Evolutionary conservation across 139 green algal genomes (phyloP).

Genomic region (Closterium sp.): DNA sequence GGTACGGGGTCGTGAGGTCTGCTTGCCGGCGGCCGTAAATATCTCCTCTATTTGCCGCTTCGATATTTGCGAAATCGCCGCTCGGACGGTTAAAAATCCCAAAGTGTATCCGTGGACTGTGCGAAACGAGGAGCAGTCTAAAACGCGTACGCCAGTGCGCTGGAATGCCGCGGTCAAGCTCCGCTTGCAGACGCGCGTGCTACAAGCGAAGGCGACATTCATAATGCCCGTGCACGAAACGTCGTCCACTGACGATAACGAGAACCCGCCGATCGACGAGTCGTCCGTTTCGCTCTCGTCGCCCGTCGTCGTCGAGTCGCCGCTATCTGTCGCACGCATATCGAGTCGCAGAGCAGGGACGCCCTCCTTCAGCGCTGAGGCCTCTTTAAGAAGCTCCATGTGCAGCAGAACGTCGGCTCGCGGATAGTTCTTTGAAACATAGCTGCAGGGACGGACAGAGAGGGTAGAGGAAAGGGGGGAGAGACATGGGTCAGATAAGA

Average conservation of each 20-base stretch:
- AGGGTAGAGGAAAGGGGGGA: background rate
- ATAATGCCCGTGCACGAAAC: background rate
- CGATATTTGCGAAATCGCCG: background rate
- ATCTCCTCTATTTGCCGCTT: slow-evolving; percentile 6
- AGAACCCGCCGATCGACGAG: slow-evolving; percentile 4
- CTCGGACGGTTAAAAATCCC: background rate
- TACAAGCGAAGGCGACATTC: background rate
- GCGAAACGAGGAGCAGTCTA: background rate
- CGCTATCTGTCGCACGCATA: background rate
- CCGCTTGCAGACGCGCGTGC: background rate
- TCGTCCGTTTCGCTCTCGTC: slow-evolving; percentile 2
- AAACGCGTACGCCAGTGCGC: background rate
- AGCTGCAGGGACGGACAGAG: background rate
- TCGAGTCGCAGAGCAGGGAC: background rate
- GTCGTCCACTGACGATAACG: background rate
- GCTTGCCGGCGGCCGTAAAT: background rate
- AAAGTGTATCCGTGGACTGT: background rate
- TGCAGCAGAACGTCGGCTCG: background rate
- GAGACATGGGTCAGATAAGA: background rate
- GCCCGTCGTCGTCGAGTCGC: background rate
- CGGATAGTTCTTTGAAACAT: background rate
- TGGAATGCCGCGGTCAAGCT: background rate
- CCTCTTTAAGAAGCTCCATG: background rate
- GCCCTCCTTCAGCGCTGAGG: background rate
- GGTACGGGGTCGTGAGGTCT: background rate